Base-by-base conservation (phyloP, 2,329 filamentous ascomycete genomes). In the Eutypella sp. region DNA sequence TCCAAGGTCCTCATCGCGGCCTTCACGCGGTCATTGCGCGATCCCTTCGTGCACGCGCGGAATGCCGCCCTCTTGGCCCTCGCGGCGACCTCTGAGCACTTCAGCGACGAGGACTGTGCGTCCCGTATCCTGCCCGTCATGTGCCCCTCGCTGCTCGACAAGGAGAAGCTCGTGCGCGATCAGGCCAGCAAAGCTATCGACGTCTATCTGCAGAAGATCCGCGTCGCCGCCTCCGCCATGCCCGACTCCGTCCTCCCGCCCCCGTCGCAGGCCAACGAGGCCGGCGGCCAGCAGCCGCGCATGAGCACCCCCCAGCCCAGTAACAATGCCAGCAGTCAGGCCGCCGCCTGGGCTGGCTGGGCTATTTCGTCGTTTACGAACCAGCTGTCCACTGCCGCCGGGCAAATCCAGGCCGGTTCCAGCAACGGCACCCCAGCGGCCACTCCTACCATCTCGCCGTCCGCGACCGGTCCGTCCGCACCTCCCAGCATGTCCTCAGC, bases 331-430 rank as follows among this genome's bases (percentile, higher is more conserved):
- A 66, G 60, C 49, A 19, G 34, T 18, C 34, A 37, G 34, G n/a
- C 34, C n/a, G 18, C 15, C 11, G 67, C 70, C 39, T 97, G 93
- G 93, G 82, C 93, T 1, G 93, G 93, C 11, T 99, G 93, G 93
- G 93, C 93, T 1, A 96, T 99, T 45, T 97, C 93, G 0, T 96
- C 90, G 1, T 99, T 99, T 63, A 97, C 93, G 2, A 97, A 97
- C 67, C 96, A 96, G 59, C 66, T 97, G 11, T 84, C 89, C 2
- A 70, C 87, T 0, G 90, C 89, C 0, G 86, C 86, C 8, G 93
- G 93, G 16, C 87, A 96, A 47, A 99, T 99, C 52, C 77, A 92
- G 60, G 70, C 75, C 16, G 67, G 73, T 22, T 8, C 15, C 25
- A 43, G 24, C 44, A 75, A 75, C 49, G 70, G 69, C 29, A 63